Evolutionary conservation across 2,329 filamentous ascomycete genomes (phyloP).

Genomic region (Penicillium brasilianum): DNA sequence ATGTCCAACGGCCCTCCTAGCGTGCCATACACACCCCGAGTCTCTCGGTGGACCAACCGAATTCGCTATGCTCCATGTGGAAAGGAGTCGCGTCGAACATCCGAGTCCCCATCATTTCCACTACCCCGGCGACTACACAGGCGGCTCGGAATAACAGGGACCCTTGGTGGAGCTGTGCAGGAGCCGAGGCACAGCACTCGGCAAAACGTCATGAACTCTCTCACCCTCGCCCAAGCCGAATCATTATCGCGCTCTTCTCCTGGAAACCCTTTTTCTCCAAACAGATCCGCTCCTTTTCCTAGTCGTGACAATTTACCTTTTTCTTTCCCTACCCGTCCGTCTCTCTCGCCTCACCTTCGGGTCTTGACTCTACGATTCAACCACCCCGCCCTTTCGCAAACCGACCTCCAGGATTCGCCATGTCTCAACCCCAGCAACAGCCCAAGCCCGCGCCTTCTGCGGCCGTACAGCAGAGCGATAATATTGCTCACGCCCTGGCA

Average conservation of each 20-base stretch:
- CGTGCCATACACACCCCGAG: neutral
- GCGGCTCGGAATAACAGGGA: constrained; percentile 20
- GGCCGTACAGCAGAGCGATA: constrained; percentile 84
- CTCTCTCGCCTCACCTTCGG: constrained; percentile 1
- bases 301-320: neutral
- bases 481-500: constrained; percentile 92
- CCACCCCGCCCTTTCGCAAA: constrained; percentile 6
- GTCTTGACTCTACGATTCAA: neutral
- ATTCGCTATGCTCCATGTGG: constrained; percentile 2
- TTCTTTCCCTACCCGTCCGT: neutral
- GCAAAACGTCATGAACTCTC: constrained; percentile 45
- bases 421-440: constrained; percentile 47
- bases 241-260: constrained; percentile 35
- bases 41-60: neutral
- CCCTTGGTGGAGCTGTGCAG: constrained; percentile 19
- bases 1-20: neutral
- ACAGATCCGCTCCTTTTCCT: constrained; percentile 15
- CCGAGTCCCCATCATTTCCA: neutral
- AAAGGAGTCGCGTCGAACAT: neutral
- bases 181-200: constrained; percentile 44
- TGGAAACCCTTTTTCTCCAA: constrained; percentile 16
- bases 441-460: constrained; percentile 60
- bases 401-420: constrained; percentile 22
- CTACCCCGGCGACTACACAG: no score
- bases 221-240: constrained; percentile 33